Conservation (phyloP, 140 eudicot species). For the Ambrosia hybrid region DNA sequence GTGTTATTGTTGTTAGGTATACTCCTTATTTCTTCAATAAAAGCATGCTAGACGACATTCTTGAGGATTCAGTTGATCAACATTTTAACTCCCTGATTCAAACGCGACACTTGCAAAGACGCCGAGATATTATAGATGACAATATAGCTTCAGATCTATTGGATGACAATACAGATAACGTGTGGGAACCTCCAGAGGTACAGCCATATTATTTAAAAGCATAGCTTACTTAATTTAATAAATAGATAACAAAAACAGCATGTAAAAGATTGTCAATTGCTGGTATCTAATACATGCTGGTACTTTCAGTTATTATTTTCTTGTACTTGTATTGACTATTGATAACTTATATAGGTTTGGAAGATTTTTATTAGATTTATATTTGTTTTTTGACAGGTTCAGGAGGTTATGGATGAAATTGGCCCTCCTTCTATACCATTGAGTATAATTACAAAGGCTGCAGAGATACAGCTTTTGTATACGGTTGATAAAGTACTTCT, state of each 20-base stretch:
- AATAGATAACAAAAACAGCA: no score
- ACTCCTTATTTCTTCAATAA: conserved; percentile 94
- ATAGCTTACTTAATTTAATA: no score
- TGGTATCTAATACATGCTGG: conserved; percentile 45
- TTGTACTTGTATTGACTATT: neutral
- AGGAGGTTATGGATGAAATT: conserved; percentile 86
- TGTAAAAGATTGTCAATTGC: no score
- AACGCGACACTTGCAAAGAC: conserved; percentile 71
- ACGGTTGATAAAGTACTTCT: conserved; percentile 85
- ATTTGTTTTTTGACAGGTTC: conserved; percentile 45
- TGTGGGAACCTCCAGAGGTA: conserved; percentile 61
- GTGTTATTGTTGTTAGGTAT: conserved; percentile 51
- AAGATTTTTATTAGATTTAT: no score
- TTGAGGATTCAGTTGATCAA: conserved; percentile 90
- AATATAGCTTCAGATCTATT: conserved; percentile 54
- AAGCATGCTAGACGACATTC: conserved; percentile 81
- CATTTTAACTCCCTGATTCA: conserved; percentile 76
- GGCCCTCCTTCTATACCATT: conserved; percentile 73
- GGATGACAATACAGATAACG: conserved; percentile 79
- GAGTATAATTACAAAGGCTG: conserved; percentile 59
- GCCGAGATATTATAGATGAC: conserved; percentile 74
- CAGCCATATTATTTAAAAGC: no score
- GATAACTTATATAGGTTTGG: neutral
- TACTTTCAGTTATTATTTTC: conserved; percentile 12
- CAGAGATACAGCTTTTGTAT: conserved; percentile 71